Evolutionary conservation across 441 rosid species (phyloP), one percentile per base, ranked within the genome.

Genomic region (Melastoma candidum): DNA sequence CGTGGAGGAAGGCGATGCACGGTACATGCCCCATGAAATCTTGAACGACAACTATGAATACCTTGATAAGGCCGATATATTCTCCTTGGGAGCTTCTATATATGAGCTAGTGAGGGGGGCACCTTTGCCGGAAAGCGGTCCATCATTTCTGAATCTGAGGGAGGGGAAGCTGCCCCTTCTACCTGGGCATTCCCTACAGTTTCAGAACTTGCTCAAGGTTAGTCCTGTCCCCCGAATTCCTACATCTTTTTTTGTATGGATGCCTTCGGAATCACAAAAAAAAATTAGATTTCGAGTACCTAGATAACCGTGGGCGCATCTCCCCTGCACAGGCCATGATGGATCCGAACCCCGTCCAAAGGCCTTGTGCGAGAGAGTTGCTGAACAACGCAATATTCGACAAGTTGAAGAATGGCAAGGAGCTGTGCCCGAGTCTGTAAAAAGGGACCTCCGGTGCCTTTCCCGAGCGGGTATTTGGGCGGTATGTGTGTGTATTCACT

Each of bases 21-120:
- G 95, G 24, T 92, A 92, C 69, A 92, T 92, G 98, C 97, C 98
- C 45, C 98, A 78, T 65, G 97, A 88, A 67, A 84, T 92, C 70
- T 71, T 92, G 61, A 92, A 88, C 48, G 98, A 88, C 61, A 66
- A 79, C 56, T 84, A 80, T 64, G 81, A 82, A 61, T 82, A 85
- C 70, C 84, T 88, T 0, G 86, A 85, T 68, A 92, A 88, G 76
- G 98, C 86, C 7, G 97, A 92, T 61, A 76, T 88, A 60, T 92
- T 92, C 66, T 92, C 97, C 44, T 61, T 88, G 63, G 98, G 92
- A 49, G 95, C 77, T 54, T 57, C 90, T 32, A 65, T 82, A 12
- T 92, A 85, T 63, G 97, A 85, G 73, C 84, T 88, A 56, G 68
- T 82, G 12, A 76, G 82, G 70, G 97, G 92, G 24, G 78, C 84